Percentiles rank a stretch among this genome's conserved stretches.
These are phyloP conservation scores for Myxozyma sirexii DNA, from an alignment of 805 yeast genomes.

Conservation along the genomic window DNA sequence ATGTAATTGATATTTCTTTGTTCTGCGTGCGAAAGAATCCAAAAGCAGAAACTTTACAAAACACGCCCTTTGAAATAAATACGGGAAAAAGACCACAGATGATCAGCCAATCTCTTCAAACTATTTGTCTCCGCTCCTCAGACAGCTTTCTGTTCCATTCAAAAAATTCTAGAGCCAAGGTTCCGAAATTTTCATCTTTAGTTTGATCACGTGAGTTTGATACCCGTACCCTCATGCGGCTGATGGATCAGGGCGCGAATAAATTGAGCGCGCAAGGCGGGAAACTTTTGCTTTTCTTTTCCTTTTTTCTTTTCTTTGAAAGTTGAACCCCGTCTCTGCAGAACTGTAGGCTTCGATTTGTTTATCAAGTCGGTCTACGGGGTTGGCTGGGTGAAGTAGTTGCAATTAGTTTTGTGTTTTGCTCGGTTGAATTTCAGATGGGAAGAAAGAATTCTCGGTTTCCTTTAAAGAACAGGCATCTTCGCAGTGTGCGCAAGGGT, in stretches of 20 bases:
- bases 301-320: slow-evolving; percentile 26
- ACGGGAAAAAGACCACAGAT: no score
- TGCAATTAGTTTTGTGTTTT: not conserved
- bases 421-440: slow-evolving; percentile 20
- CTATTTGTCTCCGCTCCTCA: not conserved
- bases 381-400: slow-evolving; percentile 10
- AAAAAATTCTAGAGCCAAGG: not conserved
- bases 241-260: not conserved
- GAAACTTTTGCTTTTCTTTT: not conserved
- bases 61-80: no score
- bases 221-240: slow-evolving; percentile 3
- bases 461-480: slow-evolving; percentile 28
- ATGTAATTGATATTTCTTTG: not conserved
- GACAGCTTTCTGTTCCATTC: not conserved
- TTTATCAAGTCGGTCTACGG: not conserved
- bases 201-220: not conserved
- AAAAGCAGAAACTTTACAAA: no score
- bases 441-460: slow-evolving; percentile 15
- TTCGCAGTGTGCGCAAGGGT: not conserved
- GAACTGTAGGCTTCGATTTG: slow-evolving; percentile 1
- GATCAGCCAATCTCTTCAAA: no score
- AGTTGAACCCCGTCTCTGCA: slow-evolving; percentile 29
- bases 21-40: no score
- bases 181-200: slow-evolving; percentile 3
- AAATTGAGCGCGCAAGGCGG: not conserved